These are phyloP conservation scores for Monsonia emarginata DNA, from an alignment of 441 rosid species.

Conservation along the genomic window DNA sequence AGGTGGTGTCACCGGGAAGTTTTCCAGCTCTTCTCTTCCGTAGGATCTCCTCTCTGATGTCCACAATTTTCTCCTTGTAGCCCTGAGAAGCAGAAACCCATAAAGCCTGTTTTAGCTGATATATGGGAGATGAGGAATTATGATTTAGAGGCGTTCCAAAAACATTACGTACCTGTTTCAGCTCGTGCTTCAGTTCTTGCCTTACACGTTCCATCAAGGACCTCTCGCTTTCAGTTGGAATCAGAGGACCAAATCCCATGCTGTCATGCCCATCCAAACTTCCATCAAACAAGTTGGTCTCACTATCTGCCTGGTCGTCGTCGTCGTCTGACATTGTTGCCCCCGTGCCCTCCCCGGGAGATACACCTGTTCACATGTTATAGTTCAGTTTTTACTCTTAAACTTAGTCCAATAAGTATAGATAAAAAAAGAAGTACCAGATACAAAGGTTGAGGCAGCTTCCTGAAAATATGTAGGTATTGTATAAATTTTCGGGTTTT, in stretches of 20 bases:
- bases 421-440: neutral
- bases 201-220: slow-evolving; percentile 96
- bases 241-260: slow-evolving; percentile 88
- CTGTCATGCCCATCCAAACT: slow-evolving; percentile 55
- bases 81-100: slow-evolving; percentile 35
- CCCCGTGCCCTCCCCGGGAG: slow-evolving; percentile 90
- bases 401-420: neutral
- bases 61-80: slow-evolving; percentile 87
- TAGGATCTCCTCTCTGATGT: slow-evolving; percentile 90
- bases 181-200: slow-evolving; percentile 88
- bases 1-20: slow-evolving; percentile 92
- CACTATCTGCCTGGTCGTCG: slow-evolving; percentile 89
- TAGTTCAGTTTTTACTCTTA: neutral
- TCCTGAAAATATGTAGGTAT: no score
- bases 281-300: slow-evolving; percentile 70
- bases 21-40: slow-evolving; percentile 97
- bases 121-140: no score
- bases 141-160: no score
- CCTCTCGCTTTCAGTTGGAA: slow-evolving; percentile 89
- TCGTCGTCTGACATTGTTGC: slow-evolving; percentile 79
- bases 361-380: slow-evolving; percentile 49
- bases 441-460: no score
- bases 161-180: slow-evolving; percentile 83
- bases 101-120: no score
- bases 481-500: no score